Evolutionary conservation across 2,329 filamentous ascomycete genomes (phyloP).

Genomic region (Pseudogymnoascus sp.): DNA sequence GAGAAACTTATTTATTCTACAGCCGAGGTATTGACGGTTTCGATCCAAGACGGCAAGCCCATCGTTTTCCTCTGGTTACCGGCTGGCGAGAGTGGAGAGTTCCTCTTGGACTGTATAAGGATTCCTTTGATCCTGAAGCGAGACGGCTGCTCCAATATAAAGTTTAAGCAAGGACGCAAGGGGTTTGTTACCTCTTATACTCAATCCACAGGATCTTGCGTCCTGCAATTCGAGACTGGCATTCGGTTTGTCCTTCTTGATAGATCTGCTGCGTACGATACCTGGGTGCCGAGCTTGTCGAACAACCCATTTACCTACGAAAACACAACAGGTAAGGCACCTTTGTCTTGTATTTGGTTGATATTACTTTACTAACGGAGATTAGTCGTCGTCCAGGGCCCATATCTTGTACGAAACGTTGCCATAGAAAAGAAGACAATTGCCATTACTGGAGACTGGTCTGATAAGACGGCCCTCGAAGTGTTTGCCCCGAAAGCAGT

Average conservation of each 20-base stretch:
- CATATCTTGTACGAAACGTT: slow-evolving; percentile 44
- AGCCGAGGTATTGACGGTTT: slow-evolving; percentile 47
- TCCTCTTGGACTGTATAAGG: slow-evolving; percentile 44
- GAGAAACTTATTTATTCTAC: slow-evolving; percentile 48
- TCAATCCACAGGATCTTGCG: slow-evolving; percentile 41
- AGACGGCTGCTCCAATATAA: slow-evolving; percentile 35
- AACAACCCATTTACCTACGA: slow-evolving; percentile 18
- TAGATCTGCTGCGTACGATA: slow-evolving; percentile 45
- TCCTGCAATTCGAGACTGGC: slow-evolving; percentile 41
- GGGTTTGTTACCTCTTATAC: slow-evolving; percentile 41
- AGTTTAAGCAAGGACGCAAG: slow-evolving; percentile 34
- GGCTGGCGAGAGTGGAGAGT: slow-evolving; percentile 47
- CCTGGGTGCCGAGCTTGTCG: slow-evolving; percentile 47
- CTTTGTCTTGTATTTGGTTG: neutral
- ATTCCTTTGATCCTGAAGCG: slow-evolving; percentile 43
- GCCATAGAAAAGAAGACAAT: slow-evolving; percentile 31
- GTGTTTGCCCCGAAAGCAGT: slow-evolving; percentile 42
- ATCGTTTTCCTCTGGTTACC: slow-evolving; percentile 48
- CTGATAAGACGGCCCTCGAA: slow-evolving; percentile 35
- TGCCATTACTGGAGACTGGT: slow-evolving; percentile 39
- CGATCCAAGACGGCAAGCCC: slow-evolving; percentile 40
- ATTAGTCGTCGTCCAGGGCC: slow-evolving; percentile 44
- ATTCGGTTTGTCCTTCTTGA: slow-evolving; percentile 47
- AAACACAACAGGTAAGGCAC: neutral
- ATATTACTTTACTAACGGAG: neutral